Percentiles rank a stretch among this genome's conserved stretches.
These are phyloP conservation scores for Clitopilus hobsonii DNA, from an alignment of 768 basidiomycete species.

Conservation along the genomic window DNA sequence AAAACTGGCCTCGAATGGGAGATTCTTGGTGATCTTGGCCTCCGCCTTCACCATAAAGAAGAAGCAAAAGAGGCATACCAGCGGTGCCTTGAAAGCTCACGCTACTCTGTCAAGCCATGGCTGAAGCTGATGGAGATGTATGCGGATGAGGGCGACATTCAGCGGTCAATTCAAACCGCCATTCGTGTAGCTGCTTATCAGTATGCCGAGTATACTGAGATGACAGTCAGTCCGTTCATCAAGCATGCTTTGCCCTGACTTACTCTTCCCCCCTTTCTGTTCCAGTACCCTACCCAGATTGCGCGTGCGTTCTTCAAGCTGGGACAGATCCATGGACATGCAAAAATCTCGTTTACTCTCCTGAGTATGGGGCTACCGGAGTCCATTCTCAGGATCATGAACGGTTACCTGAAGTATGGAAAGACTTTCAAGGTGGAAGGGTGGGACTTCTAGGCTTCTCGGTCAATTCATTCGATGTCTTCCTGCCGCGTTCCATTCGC, in stretches of 20 bases:
- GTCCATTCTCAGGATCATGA: constrained; percentile 88
- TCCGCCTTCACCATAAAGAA: constrained; percentile 94
- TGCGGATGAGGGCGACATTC: constrained; percentile 94
- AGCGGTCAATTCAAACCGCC: constrained; percentile 84
- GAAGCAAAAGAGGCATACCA: constrained; percentile 98
- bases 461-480: background rate
- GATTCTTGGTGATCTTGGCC: constrained; percentile 90
- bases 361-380: constrained; percentile 93
- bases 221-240: constrained; percentile 54
- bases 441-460: constrained; percentile 55
- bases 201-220: constrained; percentile 85
- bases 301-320: constrained; percentile 91
- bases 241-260: background rate
- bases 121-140: constrained; percentile 92
- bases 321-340: constrained; percentile 87
- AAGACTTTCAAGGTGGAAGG: constrained; percentile 86
- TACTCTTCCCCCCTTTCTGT: constrained; percentile 4
- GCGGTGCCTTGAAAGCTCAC: constrained; percentile 80
- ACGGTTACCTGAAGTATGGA: constrained; percentile 86
- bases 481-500: background rate
- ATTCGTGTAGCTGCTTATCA: constrained; percentile 93
- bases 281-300: constrained; percentile 87
- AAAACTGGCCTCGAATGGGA: constrained; percentile 99
- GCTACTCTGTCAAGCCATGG: constrained; percentile 93
- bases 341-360: constrained; percentile 90